phyloP scores from a whole-genome alignment of 2,329 filamentous ascomycete genomes.

The Biscogniauxia sp. region DNA sequence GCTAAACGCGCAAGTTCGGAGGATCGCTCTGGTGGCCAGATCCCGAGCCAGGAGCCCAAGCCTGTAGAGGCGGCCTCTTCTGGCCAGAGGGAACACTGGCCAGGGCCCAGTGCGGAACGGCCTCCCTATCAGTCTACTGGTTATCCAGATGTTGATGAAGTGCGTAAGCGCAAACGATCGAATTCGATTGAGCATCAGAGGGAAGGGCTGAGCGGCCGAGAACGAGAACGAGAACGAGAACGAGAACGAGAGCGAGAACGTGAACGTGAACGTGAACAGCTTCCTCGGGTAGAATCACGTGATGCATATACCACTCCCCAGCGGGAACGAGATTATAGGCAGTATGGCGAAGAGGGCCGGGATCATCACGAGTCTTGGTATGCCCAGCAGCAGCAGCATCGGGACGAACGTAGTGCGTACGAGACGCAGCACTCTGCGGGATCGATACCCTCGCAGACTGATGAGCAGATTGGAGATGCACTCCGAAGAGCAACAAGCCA shows the following conservation, averaged over 20 bases:
- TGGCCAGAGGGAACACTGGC: slow-evolving; percentile 41
- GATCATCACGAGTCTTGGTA: slow-evolving; percentile 51
- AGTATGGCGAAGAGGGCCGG: slow-evolving; percentile 44
- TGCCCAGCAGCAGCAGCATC: slow-evolving; percentile 38
- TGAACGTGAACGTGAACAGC: slow-evolving; percentile 37
- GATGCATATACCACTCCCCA: slow-evolving; percentile 43
- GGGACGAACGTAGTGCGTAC: slow-evolving; percentile 46
- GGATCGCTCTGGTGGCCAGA: slow-evolving; percentile 23
- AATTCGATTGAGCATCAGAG: slow-evolving; percentile 53
- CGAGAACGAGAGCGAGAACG: slow-evolving; percentile 25
- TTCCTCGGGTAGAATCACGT: slow-evolving; percentile 36
- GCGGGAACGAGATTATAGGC: slow-evolving; percentile 42
- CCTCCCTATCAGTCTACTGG: slow-evolving; percentile 38
- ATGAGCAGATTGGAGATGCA: slow-evolving; percentile 49
- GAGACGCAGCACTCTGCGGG: slow-evolving; percentile 46
- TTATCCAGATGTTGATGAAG: slow-evolving; percentile 46
- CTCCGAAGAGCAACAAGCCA: slow-evolving; percentile 45
- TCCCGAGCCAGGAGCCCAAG: slow-evolving; percentile 25
- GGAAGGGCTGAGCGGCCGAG: slow-evolving; percentile 29
- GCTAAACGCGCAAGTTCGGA: slow-evolving; percentile 26
- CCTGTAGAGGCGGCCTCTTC: slow-evolving; percentile 22
- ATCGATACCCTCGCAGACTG: slow-evolving; percentile 44
- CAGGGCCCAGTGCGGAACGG: slow-evolving; percentile 40
- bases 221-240: slow-evolving; percentile 34
- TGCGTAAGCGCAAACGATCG: slow-evolving; percentile 70